These are phyloP conservation scores for Camelina sativa DNA, from an alignment of 345 rosid species.

Conservation along the genomic window DNA sequence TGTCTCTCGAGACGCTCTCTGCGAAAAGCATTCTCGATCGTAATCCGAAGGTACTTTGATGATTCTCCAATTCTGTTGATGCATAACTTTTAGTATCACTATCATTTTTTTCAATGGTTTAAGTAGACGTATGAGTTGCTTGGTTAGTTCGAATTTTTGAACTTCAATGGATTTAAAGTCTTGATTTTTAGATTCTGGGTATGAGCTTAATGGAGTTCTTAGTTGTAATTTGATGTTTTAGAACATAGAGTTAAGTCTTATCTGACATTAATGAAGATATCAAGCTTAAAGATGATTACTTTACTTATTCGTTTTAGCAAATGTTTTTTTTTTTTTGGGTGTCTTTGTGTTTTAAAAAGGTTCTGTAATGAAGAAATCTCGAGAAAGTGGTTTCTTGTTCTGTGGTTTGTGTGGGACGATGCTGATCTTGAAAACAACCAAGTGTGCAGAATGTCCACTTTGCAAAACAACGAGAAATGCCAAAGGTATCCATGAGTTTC, in stretches of 20 bases:
- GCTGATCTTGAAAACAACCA: conserved; percentile 36
- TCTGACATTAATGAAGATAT: no score
- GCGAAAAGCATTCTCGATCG: no score
- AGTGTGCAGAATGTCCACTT: conserved; percentile 39
- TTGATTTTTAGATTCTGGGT: background rate
- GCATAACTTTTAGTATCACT: no score
- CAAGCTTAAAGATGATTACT: no score
- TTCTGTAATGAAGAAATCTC: conserved; percentile 39
- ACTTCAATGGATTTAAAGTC: background rate
- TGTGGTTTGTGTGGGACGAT: conserved; percentile 41
- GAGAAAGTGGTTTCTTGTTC: conserved; percentile 42
- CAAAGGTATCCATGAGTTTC: conserved; percentile 3
- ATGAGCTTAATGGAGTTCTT: background rate
- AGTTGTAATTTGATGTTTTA: background rate
- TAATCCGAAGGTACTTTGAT: no score
- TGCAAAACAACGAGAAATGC: conserved; percentile 34
- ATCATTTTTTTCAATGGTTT: no score
- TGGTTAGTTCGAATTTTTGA: background rate
- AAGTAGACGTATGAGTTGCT: background rate
- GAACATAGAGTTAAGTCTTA: no score
- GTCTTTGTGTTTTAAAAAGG: background rate
- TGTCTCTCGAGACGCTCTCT: no score
- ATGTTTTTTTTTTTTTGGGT: background rate
- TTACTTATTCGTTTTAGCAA: no score
- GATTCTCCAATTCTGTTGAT: no score